These are phyloP conservation scores for Salvia hispanica DNA, from an alignment of 257 asterid species.

Conservation along the genomic window DNA sequence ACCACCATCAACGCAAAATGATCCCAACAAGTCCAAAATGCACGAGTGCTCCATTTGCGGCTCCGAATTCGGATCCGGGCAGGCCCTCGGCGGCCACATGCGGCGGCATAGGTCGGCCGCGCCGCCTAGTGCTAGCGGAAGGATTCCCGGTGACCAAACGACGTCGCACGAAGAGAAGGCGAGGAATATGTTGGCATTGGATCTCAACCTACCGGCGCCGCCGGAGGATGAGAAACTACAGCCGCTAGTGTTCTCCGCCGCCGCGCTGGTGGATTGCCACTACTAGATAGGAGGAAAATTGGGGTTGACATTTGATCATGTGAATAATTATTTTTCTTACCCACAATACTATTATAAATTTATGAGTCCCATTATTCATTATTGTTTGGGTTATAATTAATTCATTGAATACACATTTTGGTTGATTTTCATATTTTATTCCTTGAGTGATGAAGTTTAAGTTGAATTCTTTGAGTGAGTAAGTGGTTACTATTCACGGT, in stretches of 20 bases:
- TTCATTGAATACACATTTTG: conserved; percentile 30
- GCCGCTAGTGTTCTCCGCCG: conserved; percentile 53
- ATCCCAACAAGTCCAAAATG: conserved; percentile 43
- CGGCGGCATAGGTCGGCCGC: conserved; percentile 62
- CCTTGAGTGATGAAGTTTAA: conserved; percentile 15
- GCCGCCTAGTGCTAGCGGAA: not conserved
- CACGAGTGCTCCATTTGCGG: conserved; percentile 89
- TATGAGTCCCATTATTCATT: conserved; percentile 33
- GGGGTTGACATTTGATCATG: conserved; percentile 49
- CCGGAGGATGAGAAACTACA: conserved; percentile 49
- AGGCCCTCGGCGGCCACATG: conserved; percentile 95
- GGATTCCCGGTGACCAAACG: conserved; percentile 15
- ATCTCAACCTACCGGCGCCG: conserved; percentile 83
- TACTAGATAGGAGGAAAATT: conserved; percentile 37
- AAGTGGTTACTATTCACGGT: conserved; percentile 65
- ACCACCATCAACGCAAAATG: conserved; percentile 21
- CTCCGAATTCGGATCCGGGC: conserved; percentile 77
- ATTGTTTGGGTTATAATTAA: conserved; percentile 26
- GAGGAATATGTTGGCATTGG: conserved; percentile 50
- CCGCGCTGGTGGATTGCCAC: conserved; percentile 71
- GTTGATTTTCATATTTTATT: not conserved
- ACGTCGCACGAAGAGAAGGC: conserved; percentile 41
- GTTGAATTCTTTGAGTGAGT: conserved; percentile 56
- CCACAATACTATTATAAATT: conserved; percentile 18
- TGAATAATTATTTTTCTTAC: conserved; percentile 36